Percentiles rank a stretch among this genome's conserved stretches.
Evolutionary conservation across 495 filamentous ascomycete species (phyloP).

Genomic region (Penicillium pulvis): DNA sequence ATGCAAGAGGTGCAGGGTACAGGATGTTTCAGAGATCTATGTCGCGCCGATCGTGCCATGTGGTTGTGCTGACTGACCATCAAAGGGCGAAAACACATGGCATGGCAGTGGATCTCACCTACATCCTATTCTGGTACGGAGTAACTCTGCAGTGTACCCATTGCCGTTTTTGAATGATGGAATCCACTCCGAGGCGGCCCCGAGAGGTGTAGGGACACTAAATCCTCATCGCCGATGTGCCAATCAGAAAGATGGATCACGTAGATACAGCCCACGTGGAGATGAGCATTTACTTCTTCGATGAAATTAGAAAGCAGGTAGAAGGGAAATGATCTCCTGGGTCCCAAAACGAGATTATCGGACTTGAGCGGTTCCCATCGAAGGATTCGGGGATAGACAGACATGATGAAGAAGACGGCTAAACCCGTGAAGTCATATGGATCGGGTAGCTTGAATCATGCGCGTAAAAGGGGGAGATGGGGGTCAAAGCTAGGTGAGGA

Average conservation of each 20-base stretch:
- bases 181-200: not conserved
- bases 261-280: not conserved
- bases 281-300: not conserved
- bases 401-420: not conserved
- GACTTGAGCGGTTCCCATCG: not conserved
- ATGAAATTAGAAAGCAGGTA: not conserved
- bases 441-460: not conserved
- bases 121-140: not conserved
- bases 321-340: not conserved
- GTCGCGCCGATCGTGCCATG: conserved; percentile 7
- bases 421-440: not conserved
- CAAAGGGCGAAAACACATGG: not conserved
- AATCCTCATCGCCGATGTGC: not conserved
- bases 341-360: not conserved
- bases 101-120: not conserved
- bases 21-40: conserved; percentile 6
- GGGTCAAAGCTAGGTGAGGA: not conserved
- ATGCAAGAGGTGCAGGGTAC: conserved; percentile 2
- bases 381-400: not conserved
- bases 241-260: not conserved
- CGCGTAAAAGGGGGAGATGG: not conserved
- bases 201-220: not conserved
- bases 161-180: not conserved
- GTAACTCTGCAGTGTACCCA: not conserved
- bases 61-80: conserved; percentile 1